Base-by-base conservation (phyloP, 2,329 filamentous ascomycete species). In the Cladosporium sp. region DNA sequence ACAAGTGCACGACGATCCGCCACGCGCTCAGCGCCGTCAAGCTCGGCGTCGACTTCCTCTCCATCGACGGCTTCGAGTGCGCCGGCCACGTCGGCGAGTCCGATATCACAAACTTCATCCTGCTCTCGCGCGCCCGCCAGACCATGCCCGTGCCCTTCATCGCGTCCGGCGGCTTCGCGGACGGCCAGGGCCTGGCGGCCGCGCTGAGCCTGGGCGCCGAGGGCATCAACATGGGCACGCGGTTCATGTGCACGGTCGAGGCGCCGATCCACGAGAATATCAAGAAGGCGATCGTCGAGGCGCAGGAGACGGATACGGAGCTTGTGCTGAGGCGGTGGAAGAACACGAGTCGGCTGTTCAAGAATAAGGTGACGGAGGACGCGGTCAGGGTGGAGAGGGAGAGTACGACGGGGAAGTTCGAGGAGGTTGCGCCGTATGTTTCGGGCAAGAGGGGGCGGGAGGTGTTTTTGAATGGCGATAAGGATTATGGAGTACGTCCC, bases 61-160 rank as follows among this genome's bases (percentile, higher is more conserved):
- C 86, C 60, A 97, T 98, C 63, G 93, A 98, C 68, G 93, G 93
- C 41, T 97, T 98, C 68, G 93, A 98, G 72, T 98, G 93, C 74
- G 93, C 90, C 41, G 93, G 83, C 60, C 88, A 93, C 75, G 88
- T 93, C 52, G 88, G 88, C 68, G 88, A 93, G 76, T 84, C 80
- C 55, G 89, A 93, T 71, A 90, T 93, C 62, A 91, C 88, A 56
- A 93, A 93, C 74, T 89, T 93, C 69, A 91, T 93, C 66, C 81
- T 98, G 16, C 81, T 97, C 48, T 86, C 83, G 70, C 80, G 87
- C 55, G 92, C 93, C 10, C 80, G 93, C 11, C 93, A 97, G 74
- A 80, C 84, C 1, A 81, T 98, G 35, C 80, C 80, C 34, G 82
- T 95, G 9, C 93, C 93, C 0, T 98, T 97, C 70, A 95, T 98